Percentiles rank a stretch among this genome's conserved stretches.
Conservation (phyloP, 768 basidiomycete genomes). For the Rhodotorula paludigena region DNA sequence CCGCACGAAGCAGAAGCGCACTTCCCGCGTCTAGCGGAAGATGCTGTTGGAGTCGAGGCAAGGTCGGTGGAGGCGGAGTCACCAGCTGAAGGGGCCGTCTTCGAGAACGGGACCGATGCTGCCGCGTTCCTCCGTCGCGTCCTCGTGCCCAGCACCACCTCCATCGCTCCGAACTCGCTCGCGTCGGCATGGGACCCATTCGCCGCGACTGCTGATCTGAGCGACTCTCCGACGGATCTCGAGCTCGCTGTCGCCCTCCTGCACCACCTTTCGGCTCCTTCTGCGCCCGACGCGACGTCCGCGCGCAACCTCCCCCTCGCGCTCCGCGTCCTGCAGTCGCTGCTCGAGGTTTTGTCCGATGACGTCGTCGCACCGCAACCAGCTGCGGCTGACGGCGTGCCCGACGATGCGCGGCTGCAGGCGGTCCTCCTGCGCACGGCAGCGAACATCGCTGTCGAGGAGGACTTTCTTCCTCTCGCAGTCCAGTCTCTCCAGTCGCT, state of each 20-base stretch:
- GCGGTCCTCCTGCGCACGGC: slow-evolving; percentile 18
- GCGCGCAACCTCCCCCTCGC: slow-evolving; percentile 7
- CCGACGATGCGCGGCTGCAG: neutral
- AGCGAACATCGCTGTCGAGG: neutral
- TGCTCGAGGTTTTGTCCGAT: slow-evolving; percentile 15
- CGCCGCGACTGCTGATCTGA: neutral
- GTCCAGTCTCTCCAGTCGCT: neutral
- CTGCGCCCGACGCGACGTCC: neutral
- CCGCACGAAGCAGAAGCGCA: too few species aligned
- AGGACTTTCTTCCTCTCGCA: neutral
- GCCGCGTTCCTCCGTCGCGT: neutral
- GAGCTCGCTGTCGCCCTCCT: slow-evolving; percentile 4
- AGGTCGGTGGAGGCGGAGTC: too few species aligned
- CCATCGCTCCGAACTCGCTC: neutral
- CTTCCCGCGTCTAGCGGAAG: too few species aligned
- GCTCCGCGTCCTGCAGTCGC: neutral
- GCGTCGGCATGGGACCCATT: neutral
- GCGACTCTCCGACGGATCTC: neutral
- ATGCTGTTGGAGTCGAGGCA: too few species aligned
- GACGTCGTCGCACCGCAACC: slow-evolving; percentile 6
- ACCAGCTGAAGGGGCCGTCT: too few species aligned
- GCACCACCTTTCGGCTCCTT: neutral
- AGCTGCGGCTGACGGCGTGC: neutral
- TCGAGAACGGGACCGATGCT: neutral
- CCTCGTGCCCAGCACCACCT: neutral